phyloP scores from a whole-genome alignment of 2,329 filamentous ascomycete species.

The Ceratocystiopsis minuta region DNA sequence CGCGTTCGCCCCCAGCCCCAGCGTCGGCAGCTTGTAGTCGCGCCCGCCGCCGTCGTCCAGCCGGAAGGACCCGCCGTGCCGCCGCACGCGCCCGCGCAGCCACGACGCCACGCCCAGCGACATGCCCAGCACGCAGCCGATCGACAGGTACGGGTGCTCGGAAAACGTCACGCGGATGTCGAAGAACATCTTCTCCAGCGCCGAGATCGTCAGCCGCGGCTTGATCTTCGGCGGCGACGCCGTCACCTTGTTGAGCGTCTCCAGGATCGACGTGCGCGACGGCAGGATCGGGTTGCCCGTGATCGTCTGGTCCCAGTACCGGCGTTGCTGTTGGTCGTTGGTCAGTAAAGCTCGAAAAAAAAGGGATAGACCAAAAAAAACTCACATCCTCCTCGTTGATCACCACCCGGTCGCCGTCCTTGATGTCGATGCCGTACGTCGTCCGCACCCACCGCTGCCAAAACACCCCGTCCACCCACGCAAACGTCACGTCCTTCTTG shows the following conservation, averaged over 20 bases:
- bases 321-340: conserved; percentile 46
- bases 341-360: no score
- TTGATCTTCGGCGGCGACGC: conserved; percentile 51
- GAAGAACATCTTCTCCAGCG: conserved; percentile 53
- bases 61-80: conserved; percentile 39
- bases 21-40: conserved; percentile 45
- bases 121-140: conserved; percentile 39
- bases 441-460: conserved; percentile 94
- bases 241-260: conserved; percentile 60
- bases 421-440: conserved; percentile 85
- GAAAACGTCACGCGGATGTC: conserved; percentile 40
- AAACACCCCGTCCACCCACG: conserved; percentile 92
- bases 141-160: conserved; percentile 40
- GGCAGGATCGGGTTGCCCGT: conserved; percentile 82
- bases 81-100: conserved; percentile 35
- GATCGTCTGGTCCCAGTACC: conserved; percentile 85
- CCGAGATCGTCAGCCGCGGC: conserved; percentile 59
- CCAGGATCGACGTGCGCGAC: conserved; percentile 76
- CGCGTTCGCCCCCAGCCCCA: conserved; percentile 24
- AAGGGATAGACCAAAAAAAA: no score
- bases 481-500: conserved; percentile 80
- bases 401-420: conserved; percentile 76
- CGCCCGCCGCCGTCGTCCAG: conserved; percentile 36
- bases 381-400: conserved; percentile 63
- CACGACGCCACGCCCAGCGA: conserved; percentile 33